A percentile compares a stretch with the other conserved stretches of the same genome.
Evolutionary conservation across 176 grass and related monocot genomes (phyloP).

Genomic region (Zea mays): Zm-B73-REFERENCE-NAM-5.0 NC_050104.1:142809501-142810000

Average conservation of each 20-base stretch:
- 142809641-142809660: constrained; percentile 50
- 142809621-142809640: background rate
- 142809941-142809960: constrained; percentile 34
- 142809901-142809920: background rate
- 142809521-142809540: constrained; percentile 2
- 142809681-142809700: constrained; percentile 30
- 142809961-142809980: background rate
- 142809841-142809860: constrained; percentile 42
- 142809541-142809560: constrained; percentile 19
- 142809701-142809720: constrained; percentile 24
- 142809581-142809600: too few species aligned
- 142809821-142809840: constrained; percentile 39
- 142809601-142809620: too few species aligned
- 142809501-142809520: constrained; percentile 36
- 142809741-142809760: constrained; percentile 41
- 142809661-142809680: constrained; percentile 53
- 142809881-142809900: constrained; percentile 55
- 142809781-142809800: background rate
- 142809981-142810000: too few species aligned
- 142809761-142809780: constrained; percentile 19
- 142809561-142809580: too few species aligned
- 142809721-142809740: constrained; percentile 63
- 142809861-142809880: constrained; percentile 50
- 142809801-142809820: constrained; percentile 32
- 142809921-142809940: constrained; percentile 15